Percentiles rank a stretch among this genome's conserved stretches.
Evolutionary conservation across 495 filamentous ascomycete genomes (phyloP).

Genomic region (Xylaria bambusicola): DNA sequence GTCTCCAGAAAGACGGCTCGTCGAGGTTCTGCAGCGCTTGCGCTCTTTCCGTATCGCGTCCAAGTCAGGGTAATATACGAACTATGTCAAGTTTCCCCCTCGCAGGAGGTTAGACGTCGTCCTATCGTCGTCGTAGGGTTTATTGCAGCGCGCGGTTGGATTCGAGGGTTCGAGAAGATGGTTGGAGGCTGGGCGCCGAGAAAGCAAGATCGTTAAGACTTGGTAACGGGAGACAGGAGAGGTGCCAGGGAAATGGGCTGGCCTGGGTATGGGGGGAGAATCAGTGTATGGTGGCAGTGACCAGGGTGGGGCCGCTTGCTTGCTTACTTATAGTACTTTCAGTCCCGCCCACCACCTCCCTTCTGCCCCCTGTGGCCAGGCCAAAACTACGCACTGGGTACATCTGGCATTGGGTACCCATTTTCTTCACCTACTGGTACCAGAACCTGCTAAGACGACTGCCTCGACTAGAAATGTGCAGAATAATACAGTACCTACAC

Average conservation of each 20-base stretch:
- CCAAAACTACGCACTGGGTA: no score
- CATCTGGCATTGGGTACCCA: no score
- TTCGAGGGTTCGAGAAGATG: slow-evolving; percentile 20
- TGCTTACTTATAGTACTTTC: no score
- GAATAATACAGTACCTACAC: no score
- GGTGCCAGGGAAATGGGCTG: slow-evolving; percentile 27
- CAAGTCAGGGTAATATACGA: no score
- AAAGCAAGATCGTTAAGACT: slow-evolving; percentile 19
- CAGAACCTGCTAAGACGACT: no score
- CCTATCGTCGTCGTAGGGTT: slow-evolving; percentile 1
- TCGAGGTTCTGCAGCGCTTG: neutral
- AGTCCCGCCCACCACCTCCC: no score
- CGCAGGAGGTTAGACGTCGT: no score
- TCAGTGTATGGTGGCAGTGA: slow-evolving; percentile 6
- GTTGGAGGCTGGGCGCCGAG: slow-evolving; percentile 35
- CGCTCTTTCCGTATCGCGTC: neutral
- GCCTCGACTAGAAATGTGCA: no score
- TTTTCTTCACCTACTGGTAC: no score
- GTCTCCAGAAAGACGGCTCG: neutral
- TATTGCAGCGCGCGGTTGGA: slow-evolving; percentile 20
- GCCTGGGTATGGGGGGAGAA: slow-evolving; percentile 16
- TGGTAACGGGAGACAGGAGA: slow-evolving; percentile 29
- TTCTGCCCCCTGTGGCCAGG: no score
- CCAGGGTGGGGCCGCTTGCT: slow-evolving; percentile 13
- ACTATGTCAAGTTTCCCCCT: no score